Base-by-base conservation (phyloP, 2,329 filamentous ascomycete species). In the Ilyonectria sp. region DNA sequence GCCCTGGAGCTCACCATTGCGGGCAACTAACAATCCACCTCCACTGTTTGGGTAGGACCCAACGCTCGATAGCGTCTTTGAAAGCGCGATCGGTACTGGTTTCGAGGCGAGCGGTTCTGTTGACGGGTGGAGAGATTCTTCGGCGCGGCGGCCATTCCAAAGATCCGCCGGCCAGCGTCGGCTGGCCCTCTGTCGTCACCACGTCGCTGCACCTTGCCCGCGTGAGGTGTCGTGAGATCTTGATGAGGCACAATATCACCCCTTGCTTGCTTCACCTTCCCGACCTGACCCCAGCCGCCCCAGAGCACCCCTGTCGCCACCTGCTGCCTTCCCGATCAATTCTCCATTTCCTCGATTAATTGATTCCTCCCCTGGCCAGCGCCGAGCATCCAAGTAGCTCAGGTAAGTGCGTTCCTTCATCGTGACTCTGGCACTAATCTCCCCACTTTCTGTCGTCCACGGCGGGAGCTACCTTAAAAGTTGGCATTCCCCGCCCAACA, bases 111-210 rank as follows among this genome's bases (percentile, higher is more conserved):
- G 15, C 23, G 15, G 33, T n/a, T 56, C 37, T 29, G 33, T 47
- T 35, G 15, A n/a, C 35, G 13, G 33, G 61, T 63, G 61, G 47
- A 40, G 54, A n/a, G 19, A 44, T 52, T 46, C 33, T 49, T 73
- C 72, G 72, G 74, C 65, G 60, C 46, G 59, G 60, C 73, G 74
- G 73, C 64, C 67, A 73, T 74, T 75, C 68, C 66, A 71, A 73
- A 75, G 66, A 75, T 74, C 74, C 74, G 74, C 69, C 53, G 61
- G 37, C 44, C 37, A 71, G 63, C 68, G 62, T 65, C 67, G 56
- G 62, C 52, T 49, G 11, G 49, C 40, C 44, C 63, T 57, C 58
- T 65, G 31, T 50, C 40, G 40, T 33, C 55, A 58, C 47, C 33
- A 55, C 44, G 43, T 49, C n/a, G 21, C 52, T 49, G 21, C 43